Evolutionary conservation across 2,329 filamentous ascomycete genomes (phyloP).

Genomic region (Grosmannia penicillata): DNA sequence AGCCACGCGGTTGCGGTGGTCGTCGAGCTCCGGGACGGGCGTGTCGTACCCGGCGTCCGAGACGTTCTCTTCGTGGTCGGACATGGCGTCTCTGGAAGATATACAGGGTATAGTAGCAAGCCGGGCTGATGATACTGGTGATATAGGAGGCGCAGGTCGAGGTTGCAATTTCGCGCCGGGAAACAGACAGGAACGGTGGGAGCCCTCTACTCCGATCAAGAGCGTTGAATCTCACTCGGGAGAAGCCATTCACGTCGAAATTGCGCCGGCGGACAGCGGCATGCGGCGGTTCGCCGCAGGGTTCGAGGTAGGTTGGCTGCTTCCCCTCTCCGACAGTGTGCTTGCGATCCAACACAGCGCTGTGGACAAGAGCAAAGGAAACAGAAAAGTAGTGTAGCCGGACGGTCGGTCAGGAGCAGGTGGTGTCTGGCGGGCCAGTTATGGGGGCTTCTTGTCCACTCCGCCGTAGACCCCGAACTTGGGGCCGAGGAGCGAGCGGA

Average conservation of each 20-base stretch:
- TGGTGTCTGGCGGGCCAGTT: slow-evolving; percentile 53
- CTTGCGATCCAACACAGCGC: slow-evolving; percentile 4
- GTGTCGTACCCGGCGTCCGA: slow-evolving; percentile 53
- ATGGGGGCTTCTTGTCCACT: slow-evolving; percentile 95
- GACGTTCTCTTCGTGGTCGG: slow-evolving; percentile 45
- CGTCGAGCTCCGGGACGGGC: slow-evolving; percentile 69
- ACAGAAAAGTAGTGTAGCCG: neutral
- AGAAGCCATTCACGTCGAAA: slow-evolving; percentile 11
- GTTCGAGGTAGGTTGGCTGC: slow-evolving; percentile 1
- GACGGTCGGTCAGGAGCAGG: neutral
- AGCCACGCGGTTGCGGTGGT: slow-evolving; percentile 59
- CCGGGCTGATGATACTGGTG: neutral
- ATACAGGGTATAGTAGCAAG: too few relatives aligned
- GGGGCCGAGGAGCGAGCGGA: slow-evolving; percentile 84
- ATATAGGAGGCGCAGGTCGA: too few relatives aligned
- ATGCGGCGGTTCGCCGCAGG: slow-evolving; percentile 10
- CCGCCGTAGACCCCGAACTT: slow-evolving; percentile 88
- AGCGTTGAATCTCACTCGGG: slow-evolving; percentile 9
- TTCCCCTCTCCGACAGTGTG: slow-evolving; percentile 4
- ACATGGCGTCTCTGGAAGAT: slow-evolving; percentile 49
- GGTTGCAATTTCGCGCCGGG: neutral
- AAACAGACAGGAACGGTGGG: neutral
- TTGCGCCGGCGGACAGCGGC: slow-evolving; percentile 11
- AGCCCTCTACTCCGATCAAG: slow-evolving; percentile 8
- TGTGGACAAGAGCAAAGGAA: too few relatives aligned